phyloP scores from a whole-genome alignment of 768 basidiomycete species.

The Xerocomus spinulosus region DNA sequence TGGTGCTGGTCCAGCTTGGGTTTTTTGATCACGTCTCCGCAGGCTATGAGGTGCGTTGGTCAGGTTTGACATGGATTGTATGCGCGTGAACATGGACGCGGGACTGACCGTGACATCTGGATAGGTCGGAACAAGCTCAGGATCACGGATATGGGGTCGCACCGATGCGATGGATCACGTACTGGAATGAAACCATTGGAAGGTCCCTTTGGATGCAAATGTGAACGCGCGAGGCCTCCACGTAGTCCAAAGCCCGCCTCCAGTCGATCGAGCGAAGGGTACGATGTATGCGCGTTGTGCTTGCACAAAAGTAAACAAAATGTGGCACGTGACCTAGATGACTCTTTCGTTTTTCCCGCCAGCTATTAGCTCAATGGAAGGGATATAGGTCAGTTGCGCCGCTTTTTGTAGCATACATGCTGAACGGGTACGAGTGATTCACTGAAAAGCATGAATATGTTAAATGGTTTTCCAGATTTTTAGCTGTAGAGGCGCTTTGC shows the following conservation, averaged over 20 bases:
- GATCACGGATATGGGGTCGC: neutral
- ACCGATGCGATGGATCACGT: conserved; percentile 23
- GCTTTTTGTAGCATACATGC: too few species aligned
- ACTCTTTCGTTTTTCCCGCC: too few species aligned
- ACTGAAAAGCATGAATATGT: too few species aligned
- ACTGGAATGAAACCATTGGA: conserved; percentile 74
- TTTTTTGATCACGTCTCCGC: conserved; percentile 87
- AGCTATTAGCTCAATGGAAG: too few species aligned
- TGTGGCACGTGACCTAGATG: neutral
- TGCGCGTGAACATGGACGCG: neutral
- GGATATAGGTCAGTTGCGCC: too few species aligned
- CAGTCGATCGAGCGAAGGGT: neutral
- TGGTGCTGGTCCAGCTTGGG: conserved; percentile 85
- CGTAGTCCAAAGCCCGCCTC: neutral
- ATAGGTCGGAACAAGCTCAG: neutral
- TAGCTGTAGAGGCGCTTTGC: too few species aligned
- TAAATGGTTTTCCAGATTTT: too few species aligned
- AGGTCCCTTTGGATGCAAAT: too few species aligned
- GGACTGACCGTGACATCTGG: conserved; percentile 65
- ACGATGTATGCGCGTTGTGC: too few species aligned
- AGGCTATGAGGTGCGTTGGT: conserved; percentile 41
- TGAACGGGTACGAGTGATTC: too few species aligned
- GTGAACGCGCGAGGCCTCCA: neutral
- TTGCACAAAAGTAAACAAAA: neutral
- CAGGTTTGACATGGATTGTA: neutral